Evolutionary conservation across 2,329 filamentous ascomycete genomes (phyloP).

Genomic region (Chalaropsis thielavioides): DNA sequence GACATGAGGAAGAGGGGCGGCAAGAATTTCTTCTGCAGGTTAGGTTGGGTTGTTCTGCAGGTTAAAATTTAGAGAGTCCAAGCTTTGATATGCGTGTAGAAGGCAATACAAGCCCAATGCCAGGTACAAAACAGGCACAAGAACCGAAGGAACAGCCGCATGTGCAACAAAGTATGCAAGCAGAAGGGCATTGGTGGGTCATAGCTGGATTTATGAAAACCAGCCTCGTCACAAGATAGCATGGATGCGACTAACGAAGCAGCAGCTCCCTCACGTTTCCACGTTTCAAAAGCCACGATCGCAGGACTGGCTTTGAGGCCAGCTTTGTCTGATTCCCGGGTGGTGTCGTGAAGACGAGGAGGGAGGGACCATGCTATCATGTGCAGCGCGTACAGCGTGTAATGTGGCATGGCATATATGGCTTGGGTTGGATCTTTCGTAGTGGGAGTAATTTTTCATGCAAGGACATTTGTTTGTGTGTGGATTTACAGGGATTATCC

Average conservation of each 20-base stretch:
- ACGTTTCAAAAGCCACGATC: too few species aligned
- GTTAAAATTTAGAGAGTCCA: background rate
- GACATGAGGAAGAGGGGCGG: background rate
- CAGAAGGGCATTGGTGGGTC: background rate
- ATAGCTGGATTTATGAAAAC: background rate
- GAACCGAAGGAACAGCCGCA: background rate
- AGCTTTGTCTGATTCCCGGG: too few species aligned
- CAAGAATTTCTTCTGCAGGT: background rate
- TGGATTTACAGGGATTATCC: too few species aligned
- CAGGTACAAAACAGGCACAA: background rate
- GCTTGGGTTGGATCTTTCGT: background rate
- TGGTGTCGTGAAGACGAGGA: background rate
- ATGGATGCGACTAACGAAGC: too few species aligned
- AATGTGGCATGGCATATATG: background rate
- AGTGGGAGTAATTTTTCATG: background rate
- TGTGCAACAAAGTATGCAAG: background rate
- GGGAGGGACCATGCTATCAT: background rate
- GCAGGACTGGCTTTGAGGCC: too few species aligned
- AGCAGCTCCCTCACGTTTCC: too few species aligned
- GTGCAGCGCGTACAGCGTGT: background rate
- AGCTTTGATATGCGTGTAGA: background rate
- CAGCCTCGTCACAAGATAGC: too few species aligned
- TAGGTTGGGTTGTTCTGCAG: too few species aligned
- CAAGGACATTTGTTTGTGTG: too few species aligned
- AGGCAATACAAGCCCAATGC: background rate